Percentiles rank a stretch among this genome's conserved stretches.
phyloP scores from a whole-genome alignment of 116 monocot species.

The Trichopus zeylanicus region DNA sequence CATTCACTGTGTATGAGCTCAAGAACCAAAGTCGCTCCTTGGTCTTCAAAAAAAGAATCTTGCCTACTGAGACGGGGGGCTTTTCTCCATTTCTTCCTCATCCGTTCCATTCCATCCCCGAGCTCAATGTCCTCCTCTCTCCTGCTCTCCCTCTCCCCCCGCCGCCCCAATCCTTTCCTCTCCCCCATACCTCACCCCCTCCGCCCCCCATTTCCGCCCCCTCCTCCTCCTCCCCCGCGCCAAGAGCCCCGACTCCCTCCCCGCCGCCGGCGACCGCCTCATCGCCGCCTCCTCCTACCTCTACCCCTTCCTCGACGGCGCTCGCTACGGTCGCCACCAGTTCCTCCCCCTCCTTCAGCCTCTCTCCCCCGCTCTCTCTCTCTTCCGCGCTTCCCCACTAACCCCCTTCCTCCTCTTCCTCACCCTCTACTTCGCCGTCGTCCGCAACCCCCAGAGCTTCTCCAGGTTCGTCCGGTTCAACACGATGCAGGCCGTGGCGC shows the following conservation, averaged over 20 bases:
- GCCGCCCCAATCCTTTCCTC: neutral
- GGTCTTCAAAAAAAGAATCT: no score
- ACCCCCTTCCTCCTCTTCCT: constrained; percentile 79
- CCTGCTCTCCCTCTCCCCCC: neutral
- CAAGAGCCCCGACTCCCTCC: constrained; percentile 23
- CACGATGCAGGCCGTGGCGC: constrained; percentile 93
- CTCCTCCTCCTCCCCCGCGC: neutral
- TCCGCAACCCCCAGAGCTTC: constrained; percentile 70
- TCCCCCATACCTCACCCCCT: neutral
- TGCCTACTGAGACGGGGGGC: no score
- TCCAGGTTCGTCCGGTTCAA: constrained; percentile 92
- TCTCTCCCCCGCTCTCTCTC: constrained; percentile 55
- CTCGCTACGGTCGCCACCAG: constrained; percentile 69
- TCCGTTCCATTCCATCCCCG: neutral
- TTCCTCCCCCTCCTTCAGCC: constrained; percentile 72
- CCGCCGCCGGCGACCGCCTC: constrained; percentile 44
- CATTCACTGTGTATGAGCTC: no score
- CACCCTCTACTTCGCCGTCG: constrained; percentile 89
- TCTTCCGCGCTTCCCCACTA: constrained; percentile 78
- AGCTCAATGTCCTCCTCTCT: constrained; percentile 6
- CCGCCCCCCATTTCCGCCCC: neutral
- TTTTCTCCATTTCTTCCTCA: no score
- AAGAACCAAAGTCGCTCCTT: no score
- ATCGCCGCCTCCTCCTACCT: constrained; percentile 79
- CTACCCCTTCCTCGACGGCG: constrained; percentile 93